These are phyloP conservation scores for Vanilla planifolia DNA, from an alignment of 106 monocot species.

Conservation along the genomic window DNA sequence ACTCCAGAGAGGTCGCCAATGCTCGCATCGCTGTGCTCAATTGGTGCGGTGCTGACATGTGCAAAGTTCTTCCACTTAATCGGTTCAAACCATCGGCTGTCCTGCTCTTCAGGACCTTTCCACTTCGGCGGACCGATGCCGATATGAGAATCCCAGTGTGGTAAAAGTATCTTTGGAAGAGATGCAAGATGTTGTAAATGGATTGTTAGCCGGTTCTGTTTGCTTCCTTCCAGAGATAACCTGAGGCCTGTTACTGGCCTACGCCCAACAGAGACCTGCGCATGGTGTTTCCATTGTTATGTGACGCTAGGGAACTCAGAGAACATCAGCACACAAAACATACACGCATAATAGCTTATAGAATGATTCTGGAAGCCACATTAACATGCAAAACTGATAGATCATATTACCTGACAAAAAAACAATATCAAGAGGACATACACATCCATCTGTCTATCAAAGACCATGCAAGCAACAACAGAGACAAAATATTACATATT, in stretches of 20 bases:
- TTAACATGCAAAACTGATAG: too few species aligned
- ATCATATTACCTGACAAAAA: too few species aligned
- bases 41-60: slow-evolving; percentile 91
- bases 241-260: slow-evolving; percentile 79
- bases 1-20: slow-evolving; percentile 83
- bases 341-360: too few species aligned
- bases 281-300: too few species aligned
- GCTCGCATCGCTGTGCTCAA: slow-evolving; percentile 61
- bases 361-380: too few species aligned
- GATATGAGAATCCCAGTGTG: slow-evolving; percentile 78
- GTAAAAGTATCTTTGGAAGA: slow-evolving; percentile 79
- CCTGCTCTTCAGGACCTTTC: slow-evolving; percentile 96
- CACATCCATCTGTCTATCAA: too few species aligned
- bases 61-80: slow-evolving; percentile 96
- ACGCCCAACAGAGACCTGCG: slow-evolving; percentile 81
- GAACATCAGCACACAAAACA: too few species aligned
- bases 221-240: slow-evolving; percentile 66
- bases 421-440: too few species aligned
- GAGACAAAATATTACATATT: too few species aligned
- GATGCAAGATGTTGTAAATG: slow-evolving; percentile 72
- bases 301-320: too few species aligned
- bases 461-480: too few species aligned
- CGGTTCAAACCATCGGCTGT: slow-evolving; percentile 96
- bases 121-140: slow-evolving; percentile 87
- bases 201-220: slow-evolving; percentile 72